Evolutionary conservation across 495 filamentous ascomycete genomes (phyloP).

Genomic region (Emericellopsis terricola): DNA sequence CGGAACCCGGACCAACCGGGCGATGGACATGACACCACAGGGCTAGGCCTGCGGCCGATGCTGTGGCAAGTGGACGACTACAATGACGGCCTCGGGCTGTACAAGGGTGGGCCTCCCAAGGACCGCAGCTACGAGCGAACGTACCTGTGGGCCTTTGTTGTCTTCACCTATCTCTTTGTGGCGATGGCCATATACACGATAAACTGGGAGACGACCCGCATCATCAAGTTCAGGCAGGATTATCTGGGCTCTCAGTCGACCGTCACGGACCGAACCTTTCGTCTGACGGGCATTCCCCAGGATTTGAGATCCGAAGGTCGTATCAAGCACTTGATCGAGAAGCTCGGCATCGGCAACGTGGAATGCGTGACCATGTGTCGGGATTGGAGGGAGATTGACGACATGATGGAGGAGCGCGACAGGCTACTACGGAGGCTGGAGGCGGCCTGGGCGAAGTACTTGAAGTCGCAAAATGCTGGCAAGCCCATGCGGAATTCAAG

Average conservation of each 20-base stretch:
- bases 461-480: background rate
- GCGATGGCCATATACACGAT: constrained; percentile 68
- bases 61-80: constrained; percentile 4
- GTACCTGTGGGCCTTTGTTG: constrained; percentile 86
- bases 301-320: constrained; percentile 65
- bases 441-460: constrained; percentile 62
- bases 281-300: constrained; percentile 70
- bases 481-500: background rate
- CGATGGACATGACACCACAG: background rate
- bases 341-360: constrained; percentile 80
- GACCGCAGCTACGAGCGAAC: constrained; percentile 20
- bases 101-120: constrained; percentile 3
- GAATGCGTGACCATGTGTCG: constrained; percentile 76
- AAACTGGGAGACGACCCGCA: constrained; percentile 57
- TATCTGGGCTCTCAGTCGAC: constrained; percentile 89
- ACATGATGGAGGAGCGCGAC: constrained; percentile 49
- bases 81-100: constrained; percentile 3
- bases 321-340: constrained; percentile 77
- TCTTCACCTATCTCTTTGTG: constrained; percentile 84
- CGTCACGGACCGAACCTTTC: constrained; percentile 84
- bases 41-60: constrained; percentile 3
- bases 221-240: constrained; percentile 72
- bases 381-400: constrained; percentile 73
- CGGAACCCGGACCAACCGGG: constrained; percentile 1
- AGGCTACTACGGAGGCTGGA: constrained; percentile 56